These are phyloP conservation scores for Diaporthe vaccinii DNA, from an alignment of 2,329 filamentous ascomycete genomes.

Conservation along the genomic window DNA sequence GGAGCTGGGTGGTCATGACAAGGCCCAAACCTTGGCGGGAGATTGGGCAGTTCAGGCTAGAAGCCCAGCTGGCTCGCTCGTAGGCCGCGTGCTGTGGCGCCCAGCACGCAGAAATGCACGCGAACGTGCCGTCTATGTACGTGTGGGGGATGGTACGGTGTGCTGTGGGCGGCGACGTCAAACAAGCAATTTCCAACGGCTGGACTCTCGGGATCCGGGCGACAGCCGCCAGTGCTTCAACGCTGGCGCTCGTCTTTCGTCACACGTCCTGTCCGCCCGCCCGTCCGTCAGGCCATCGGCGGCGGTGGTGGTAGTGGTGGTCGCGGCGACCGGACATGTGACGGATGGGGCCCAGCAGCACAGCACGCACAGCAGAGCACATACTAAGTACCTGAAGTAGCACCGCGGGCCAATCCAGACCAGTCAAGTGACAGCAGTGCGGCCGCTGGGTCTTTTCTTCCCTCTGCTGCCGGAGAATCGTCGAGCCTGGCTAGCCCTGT, in stretches of 20 bases:
- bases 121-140: not conserved
- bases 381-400: no score
- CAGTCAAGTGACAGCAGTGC: slow-evolving; percentile 27
- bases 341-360: slow-evolving; percentile 11
- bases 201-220: slow-evolving; percentile 12
- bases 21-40: slow-evolving; percentile 29
- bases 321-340: slow-evolving; percentile 25
- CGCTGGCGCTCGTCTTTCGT: not conserved
- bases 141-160: not conserved
- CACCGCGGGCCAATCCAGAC: slow-evolving; percentile 9
- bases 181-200: slow-evolving; percentile 25
- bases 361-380: slow-evolving; percentile 20
- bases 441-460: slow-evolving; percentile 13
- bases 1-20: slow-evolving; percentile 22
- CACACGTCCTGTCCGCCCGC: slow-evolving; percentile 1
- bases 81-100: slow-evolving; percentile 23
- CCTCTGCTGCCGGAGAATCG: slow-evolving; percentile 19
- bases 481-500: slow-evolving; percentile 16
- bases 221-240: slow-evolving; percentile 19
- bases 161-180: not conserved
- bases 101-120: not conserved
- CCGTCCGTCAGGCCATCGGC: slow-evolving; percentile 11
- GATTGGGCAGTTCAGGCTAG: slow-evolving; percentile 28
- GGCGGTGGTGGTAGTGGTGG: not conserved
- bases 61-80: slow-evolving; percentile 23